Evolutionary conservation across 345 rosid species (phyloP).

Genomic region (Sonneratia alba): DNA sequence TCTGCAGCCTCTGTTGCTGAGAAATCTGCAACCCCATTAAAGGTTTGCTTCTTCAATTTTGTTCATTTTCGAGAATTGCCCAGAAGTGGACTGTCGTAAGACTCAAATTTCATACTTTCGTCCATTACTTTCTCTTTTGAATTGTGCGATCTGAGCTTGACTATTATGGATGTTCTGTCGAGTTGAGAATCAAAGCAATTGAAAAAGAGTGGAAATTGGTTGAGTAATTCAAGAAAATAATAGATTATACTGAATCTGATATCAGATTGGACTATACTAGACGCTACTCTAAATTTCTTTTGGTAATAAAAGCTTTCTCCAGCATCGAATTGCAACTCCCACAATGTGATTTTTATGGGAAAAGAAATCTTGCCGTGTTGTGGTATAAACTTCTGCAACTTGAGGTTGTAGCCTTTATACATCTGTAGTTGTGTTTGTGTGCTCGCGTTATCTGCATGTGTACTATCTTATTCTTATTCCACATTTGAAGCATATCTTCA

Average conservation of each 20-base stretch:
- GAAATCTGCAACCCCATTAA: conserved; percentile 29
- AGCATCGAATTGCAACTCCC: background rate
- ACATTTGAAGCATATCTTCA: background rate
- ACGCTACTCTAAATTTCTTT: background rate
- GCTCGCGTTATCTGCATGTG: no score
- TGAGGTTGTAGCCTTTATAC: background rate
- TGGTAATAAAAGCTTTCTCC: background rate
- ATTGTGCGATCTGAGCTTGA: background rate
- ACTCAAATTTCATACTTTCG: background rate
- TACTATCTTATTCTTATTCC: background rate
- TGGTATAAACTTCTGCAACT: no score
- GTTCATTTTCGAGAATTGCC: conserved; percentile 1
- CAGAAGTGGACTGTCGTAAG: background rate
- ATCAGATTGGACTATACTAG: no score
- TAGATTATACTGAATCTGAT: no score
- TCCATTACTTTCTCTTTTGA: background rate
- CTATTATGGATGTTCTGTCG: background rate
- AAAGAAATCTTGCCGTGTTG: background rate
- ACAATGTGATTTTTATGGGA: background rate
- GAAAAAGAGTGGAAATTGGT: background rate
- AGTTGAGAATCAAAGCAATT: background rate
- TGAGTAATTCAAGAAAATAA: background rate
- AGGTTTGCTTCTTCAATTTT: conserved; percentile 24
- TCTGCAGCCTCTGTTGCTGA: conserved; percentile 30
- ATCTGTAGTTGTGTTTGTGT: no score